A percentile compares a stretch with the other conserved stretches of the same genome.
These are phyloP conservation scores for Obba rivulosa DNA, from an alignment of 768 basidiomycete genomes.

Conservation along the genomic window DNA sequence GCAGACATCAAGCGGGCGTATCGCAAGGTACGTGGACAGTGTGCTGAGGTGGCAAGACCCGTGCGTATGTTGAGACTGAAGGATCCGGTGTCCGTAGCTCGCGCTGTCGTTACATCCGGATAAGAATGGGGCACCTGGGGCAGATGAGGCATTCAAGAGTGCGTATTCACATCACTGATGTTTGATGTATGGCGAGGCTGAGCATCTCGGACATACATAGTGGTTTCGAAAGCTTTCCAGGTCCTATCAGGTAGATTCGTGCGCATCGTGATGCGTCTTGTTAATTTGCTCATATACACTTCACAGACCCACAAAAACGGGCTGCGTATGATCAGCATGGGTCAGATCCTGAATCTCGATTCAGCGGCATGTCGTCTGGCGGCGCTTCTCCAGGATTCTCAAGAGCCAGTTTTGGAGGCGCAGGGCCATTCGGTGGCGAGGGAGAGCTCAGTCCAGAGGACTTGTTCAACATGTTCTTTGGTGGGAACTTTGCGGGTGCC, in stretches of 20 bases:
- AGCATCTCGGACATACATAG: constrained; percentile 34
- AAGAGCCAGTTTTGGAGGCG: constrained; percentile 37
- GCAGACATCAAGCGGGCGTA: constrained; percentile 90
- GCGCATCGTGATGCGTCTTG: neutral
- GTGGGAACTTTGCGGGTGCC: constrained; percentile 55
- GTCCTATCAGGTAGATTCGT: constrained; percentile 65
- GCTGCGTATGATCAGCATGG: constrained; percentile 81
- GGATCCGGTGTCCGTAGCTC: constrained; percentile 40
- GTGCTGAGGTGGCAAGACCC: neutral
- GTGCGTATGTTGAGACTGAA: neutral
- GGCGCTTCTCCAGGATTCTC: constrained; percentile 45
- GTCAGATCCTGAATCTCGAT: constrained; percentile 84
- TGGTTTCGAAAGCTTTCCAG: constrained; percentile 98
- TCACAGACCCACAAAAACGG: constrained; percentile 78
- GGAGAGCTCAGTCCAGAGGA: constrained; percentile 94
- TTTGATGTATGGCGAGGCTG: neutral
- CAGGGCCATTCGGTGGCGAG: constrained; percentile 34
- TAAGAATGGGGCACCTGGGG: constrained; percentile 95
- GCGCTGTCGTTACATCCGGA: constrained; percentile 88
- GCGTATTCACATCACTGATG: constrained; percentile 24
- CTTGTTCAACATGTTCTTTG: constrained; percentile 98
- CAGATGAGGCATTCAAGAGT: constrained; percentile 98
- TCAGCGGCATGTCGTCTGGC: constrained; percentile 56
- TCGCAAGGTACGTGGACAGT: constrained; percentile 63
- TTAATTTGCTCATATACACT: neutral